Conservation (phyloP, 2,329 filamentous ascomycete genomes). For the Aspergillus ochraceus region DNA sequence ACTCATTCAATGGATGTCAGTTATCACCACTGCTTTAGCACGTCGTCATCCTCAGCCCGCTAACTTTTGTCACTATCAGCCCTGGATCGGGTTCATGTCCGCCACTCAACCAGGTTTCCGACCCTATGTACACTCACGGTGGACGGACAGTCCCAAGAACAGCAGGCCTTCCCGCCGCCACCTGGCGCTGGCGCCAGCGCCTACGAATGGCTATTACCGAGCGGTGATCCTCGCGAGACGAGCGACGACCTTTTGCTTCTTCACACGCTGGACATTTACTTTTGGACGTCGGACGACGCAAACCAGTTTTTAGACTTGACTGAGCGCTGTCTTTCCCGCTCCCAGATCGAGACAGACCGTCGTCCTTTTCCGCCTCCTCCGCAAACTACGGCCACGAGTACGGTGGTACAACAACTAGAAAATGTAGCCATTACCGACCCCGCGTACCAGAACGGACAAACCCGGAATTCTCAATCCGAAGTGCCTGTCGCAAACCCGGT, state of each 20-base stretch:
- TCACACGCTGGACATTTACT: slow-evolving; percentile 63
- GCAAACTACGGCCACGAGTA: slow-evolving; percentile 49
- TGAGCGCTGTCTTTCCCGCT: slow-evolving; percentile 33
- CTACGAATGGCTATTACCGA: slow-evolving; percentile 59
- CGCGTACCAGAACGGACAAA: slow-evolving; percentile 47
- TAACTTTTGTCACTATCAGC: slow-evolving; percentile 33
- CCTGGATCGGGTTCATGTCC: slow-evolving; percentile 53
- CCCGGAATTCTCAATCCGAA: slow-evolving; percentile 38
- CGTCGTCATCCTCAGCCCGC: not conserved
- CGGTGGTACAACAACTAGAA: slow-evolving; percentile 64
- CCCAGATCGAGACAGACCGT: slow-evolving; percentile 53
- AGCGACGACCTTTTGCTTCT: slow-evolving; percentile 54
- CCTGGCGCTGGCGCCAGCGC: slow-evolving; percentile 29
- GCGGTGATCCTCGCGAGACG: slow-evolving; percentile 53
- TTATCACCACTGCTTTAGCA: slow-evolving; percentile 7
- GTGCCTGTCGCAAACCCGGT: slow-evolving; percentile 13
- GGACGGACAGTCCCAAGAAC: slow-evolving; percentile 39
- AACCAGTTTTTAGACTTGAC: slow-evolving; percentile 53
- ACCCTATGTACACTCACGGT: slow-evolving; percentile 59
- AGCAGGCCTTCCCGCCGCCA: slow-evolving; percentile 25
- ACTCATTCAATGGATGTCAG: slow-evolving; percentile 63
- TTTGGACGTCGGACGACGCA: slow-evolving; percentile 63
- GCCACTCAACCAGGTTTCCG: slow-evolving; percentile 60
- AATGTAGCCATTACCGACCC: slow-evolving; percentile 59
- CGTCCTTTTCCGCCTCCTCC: slow-evolving; percentile 36